Evolutionary conservation across 2,329 filamentous ascomycete genomes (phyloP), one percentile per base, ranked within the genome.

Genomic region (Fusarium sp.): DNA sequence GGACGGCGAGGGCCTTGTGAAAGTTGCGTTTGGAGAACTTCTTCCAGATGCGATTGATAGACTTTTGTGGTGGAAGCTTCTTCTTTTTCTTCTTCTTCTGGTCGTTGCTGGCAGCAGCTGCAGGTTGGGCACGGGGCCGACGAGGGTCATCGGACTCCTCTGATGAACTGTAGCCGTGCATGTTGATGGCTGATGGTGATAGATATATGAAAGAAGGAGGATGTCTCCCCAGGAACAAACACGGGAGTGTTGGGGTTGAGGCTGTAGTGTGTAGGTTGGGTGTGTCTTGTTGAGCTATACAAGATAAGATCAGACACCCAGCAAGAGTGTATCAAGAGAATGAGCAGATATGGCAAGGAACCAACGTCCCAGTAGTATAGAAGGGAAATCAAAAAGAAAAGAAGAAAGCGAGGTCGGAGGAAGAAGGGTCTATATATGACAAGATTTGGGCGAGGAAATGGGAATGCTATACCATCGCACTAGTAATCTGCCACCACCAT

Each of bases 21-120:
- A 90, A 91, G 63, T 87, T 86, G 57, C 78, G 78, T 72, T 86
- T 84, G 16, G 84, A 84, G 71, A 90, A 89, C 24, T 82, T 84
- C 74, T 85, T 85, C 90, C 90, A 92, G 65, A 91, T 88, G 60
- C 85, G 85, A 76, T 92, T 88, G 76, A 92, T 90, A 63, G 84
- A 85, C 73, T 88, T 84, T 76, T 92, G 90, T 1, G 90, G 90
- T 16, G 87, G 82, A 67, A 86, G 84, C 73, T 84, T 75, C 73
- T 75, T 76, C 77, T 88, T 76, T 54, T 66, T 74, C 77, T 87
- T 88, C 74, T 88, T 86, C 72, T 88, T 83, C 28, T 82, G 78
- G 44, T 79, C 79, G 28, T 76, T 80, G 23, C 66, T 77, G 49
- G 68, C 79, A 49, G 62, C 78, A 37, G 74, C 71, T 47, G 79